A percentile compares a stretch with the other conserved stretches of the same genome.
These are phyloP conservation scores for Xylaria intraflava DNA, from an alignment of 495 filamentous ascomycete genomes.

Conservation along the genomic window DNA sequence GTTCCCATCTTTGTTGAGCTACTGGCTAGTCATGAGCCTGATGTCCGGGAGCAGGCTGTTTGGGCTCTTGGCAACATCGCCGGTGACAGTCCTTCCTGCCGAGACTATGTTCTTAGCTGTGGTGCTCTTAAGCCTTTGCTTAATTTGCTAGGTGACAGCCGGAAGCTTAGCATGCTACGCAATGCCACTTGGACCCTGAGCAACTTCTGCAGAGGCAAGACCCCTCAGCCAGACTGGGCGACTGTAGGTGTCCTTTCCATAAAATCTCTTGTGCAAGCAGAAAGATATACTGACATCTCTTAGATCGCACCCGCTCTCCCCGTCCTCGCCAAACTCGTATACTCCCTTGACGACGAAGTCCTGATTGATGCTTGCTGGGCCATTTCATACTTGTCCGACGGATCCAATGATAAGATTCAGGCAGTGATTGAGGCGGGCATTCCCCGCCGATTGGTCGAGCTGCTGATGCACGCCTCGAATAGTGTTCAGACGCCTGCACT, in stretches of 20 bases:
- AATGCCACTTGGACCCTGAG: conserved; percentile 99
- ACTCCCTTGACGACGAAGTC: conserved; percentile 97
- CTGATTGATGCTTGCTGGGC: conserved; percentile 99
- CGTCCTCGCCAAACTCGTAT: conserved; percentile 93
- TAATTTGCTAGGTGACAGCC: conserved; percentile 85
- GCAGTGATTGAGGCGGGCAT: conserved; percentile 98
- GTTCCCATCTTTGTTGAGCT: conserved; percentile 99
- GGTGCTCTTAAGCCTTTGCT: conserved; percentile 89
- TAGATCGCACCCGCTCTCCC: conserved; percentile 96
- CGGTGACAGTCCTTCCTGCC: conserved; percentile 93
- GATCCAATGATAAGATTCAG: conserved; percentile 98
- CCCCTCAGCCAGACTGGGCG: conserved; percentile 95
- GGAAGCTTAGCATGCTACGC: conserved; percentile 97
- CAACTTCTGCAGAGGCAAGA: conserved; percentile 99
- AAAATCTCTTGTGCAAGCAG: not conserved
- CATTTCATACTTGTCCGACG: conserved; percentile 98
- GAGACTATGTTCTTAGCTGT: conserved; percentile 86
- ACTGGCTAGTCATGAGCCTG: conserved; percentile 88
- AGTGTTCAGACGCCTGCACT: conserved; percentile 98
- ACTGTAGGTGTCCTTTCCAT: conserved; percentile 55
- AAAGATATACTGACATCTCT: conserved; percentile 18
- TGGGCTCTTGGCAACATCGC: conserved; percentile 99
- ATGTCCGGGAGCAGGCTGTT: conserved; percentile 97
- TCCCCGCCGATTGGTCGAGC: conserved; percentile 91
- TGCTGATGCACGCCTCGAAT: conserved; percentile 98